Evolutionary conservation across 192 early-diverging fungal genomes (phyloP).

Genomic region (Coemansia sp.): DNA sequence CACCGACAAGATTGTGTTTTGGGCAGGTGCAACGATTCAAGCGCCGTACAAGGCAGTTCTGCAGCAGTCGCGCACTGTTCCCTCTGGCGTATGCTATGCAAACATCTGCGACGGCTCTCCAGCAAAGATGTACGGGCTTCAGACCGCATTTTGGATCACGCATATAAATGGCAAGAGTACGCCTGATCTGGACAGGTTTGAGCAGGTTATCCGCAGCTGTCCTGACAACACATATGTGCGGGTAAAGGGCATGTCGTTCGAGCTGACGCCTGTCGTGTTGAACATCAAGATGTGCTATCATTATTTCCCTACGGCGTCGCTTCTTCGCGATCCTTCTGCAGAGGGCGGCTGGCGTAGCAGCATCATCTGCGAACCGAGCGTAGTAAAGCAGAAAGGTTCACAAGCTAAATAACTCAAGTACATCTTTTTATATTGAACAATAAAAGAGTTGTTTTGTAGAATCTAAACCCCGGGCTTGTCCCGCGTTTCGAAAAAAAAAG

Average conservation of each 20-base stretch:
- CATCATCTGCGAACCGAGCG: background rate
- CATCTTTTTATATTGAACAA: too few relatives aligned
- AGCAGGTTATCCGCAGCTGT: slow-evolving; percentile 58
- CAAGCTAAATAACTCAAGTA: background rate
- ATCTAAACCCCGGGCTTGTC: too few relatives aligned
- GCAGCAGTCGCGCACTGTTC: slow-evolving; percentile 65
- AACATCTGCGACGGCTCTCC: slow-evolving; percentile 65
- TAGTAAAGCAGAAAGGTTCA: background rate
- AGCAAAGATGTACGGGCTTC: slow-evolving; percentile 61
- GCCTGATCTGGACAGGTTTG: slow-evolving; percentile 62
- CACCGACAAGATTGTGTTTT: slow-evolving; percentile 70
- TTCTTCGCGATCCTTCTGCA: slow-evolving; percentile 12
- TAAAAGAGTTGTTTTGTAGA: too few relatives aligned
- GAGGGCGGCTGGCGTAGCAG: background rate
- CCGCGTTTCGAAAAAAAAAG: background rate
- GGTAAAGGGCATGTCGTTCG: slow-evolving; percentile 28
- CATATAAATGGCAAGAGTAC: slow-evolving; percentile 65
- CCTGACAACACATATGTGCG: slow-evolving; percentile 56
- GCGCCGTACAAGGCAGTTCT: slow-evolving; percentile 68
- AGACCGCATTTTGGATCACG: slow-evolving; percentile 64
- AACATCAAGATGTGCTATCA: slow-evolving; percentile 72
- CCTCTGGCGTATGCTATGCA: slow-evolving; percentile 65
- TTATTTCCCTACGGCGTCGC: slow-evolving; percentile 69
- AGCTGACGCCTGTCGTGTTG: slow-evolving; percentile 58
- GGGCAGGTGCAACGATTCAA: slow-evolving; percentile 83